Base-by-base conservation (phyloP, 495 filamentous ascomycete genomes). In the Daldinia concentrica region DNA sequence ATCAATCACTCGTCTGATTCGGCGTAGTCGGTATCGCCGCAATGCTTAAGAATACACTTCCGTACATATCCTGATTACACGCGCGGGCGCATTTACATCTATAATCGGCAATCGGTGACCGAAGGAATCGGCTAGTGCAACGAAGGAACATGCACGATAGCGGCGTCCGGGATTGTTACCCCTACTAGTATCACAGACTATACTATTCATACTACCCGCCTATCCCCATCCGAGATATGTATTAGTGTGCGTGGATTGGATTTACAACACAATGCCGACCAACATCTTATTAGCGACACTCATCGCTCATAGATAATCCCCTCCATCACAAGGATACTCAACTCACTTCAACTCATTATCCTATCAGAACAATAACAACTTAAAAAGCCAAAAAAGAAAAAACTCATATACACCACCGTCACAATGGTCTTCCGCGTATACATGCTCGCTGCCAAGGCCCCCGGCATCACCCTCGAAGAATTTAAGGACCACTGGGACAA, bases 401-500 rank as follows among this genome's bases (percentile, higher is more conserved):
- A 45, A 8, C 6, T 8, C 3, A n/a, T 17, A 8, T 45, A 8
- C 12, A 45, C 6, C 8, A 45, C 17, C 15, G 8, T 8, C 15
- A 45, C 7, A 45, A 45, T 45, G 41, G 41, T 45, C 41, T 45
- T 45, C 41, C 41, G 41, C 17, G 41, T 45, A 22, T 45, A 45
- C 15, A 45, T 45, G 41, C 41, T 45, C 15, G 41, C 41, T 12
- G 41, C 1, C 41, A 45, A 45, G 41, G 41, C 41, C 2, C 41
- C 41, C 41, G 41, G 41, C 41, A 45, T 45, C 41, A 45, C 41
- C 41, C 41, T 45, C n/a, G 41, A 45, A 17, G 41, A 45, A 45
- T 45, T 45, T 17, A 45, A 45, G 8, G 41, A 45, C 41, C 41
- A 45, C 41, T 45, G 41, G 41, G 41, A 45, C 17, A 45, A 45